phyloP scores from a whole-genome alignment of 345 rosid genomes.

The Anacardium occidentale region DNA sequence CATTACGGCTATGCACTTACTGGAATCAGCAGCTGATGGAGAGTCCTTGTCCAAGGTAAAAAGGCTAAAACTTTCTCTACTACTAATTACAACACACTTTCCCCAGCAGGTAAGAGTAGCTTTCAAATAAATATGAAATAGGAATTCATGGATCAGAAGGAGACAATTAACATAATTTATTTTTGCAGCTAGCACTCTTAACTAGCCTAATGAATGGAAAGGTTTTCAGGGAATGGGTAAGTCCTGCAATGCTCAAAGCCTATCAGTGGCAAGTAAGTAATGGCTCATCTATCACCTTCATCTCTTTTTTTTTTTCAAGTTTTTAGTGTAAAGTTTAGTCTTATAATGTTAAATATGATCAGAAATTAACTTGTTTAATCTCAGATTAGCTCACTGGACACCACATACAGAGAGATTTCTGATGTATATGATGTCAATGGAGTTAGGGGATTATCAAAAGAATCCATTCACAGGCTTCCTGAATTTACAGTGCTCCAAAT shows the following conservation, averaged over 20 bases:
- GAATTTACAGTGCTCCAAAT: constrained; percentile 14
- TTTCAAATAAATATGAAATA: neutral
- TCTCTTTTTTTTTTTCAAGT: neutral
- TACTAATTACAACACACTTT: no score
- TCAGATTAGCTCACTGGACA: constrained; percentile 55
- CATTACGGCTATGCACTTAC: constrained; percentile 60
- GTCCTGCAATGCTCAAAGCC: constrained; percentile 76
- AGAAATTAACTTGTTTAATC: neutral
- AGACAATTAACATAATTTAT: neutral
- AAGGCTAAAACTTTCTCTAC: neutral
- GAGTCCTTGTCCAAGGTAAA: constrained; percentile 71
- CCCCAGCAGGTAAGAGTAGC: neutral
- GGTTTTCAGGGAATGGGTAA: constrained; percentile 68
- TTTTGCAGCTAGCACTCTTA: constrained; percentile 55
- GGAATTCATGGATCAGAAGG: neutral
- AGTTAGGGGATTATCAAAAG: constrained; percentile 43
- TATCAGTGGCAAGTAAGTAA: constrained; percentile 88
- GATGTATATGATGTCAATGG: constrained; percentile 55
- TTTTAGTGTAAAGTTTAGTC: neutral
- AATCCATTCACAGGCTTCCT: constrained; percentile 46
- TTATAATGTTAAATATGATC: neutral
- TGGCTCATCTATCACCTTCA: neutral
- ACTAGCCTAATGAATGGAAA: constrained; percentile 69
- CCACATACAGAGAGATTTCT: constrained; percentile 50
- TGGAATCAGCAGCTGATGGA: constrained; percentile 47